Evolutionary conservation across 2,329 filamentous ascomycete species (phyloP).

Genomic region (Cercospora beticola): DNA sequence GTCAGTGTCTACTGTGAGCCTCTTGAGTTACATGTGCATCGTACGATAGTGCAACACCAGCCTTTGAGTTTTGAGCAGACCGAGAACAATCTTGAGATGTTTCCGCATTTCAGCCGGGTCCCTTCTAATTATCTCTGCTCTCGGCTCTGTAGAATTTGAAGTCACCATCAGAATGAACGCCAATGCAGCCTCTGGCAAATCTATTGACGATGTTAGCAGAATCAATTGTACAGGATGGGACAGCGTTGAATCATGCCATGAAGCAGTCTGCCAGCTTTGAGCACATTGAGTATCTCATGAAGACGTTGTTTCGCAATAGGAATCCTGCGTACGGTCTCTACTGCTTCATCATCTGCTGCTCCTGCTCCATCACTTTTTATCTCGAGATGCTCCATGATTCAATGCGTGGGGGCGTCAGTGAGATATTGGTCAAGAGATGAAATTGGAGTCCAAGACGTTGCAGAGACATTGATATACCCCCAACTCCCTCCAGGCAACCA

Average conservation of each 20-base stretch:
- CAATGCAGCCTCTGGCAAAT: neutral
- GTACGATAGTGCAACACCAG: neutral
- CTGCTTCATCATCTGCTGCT: neutral
- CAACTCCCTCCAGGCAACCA: too few species aligned
- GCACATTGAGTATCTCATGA: neutral
- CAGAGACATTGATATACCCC: too few species aligned
- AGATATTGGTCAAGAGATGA: too few species aligned
- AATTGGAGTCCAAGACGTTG: too few species aligned
- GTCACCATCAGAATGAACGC: neutral
- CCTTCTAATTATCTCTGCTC: neutral
- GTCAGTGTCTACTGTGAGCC: too few species aligned
- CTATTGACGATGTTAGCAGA: neutral
- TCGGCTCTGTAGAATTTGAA: neutral
- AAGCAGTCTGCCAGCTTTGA: neutral
- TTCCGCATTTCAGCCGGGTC: neutral
- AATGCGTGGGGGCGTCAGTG: too few species aligned
- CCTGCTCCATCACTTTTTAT: neutral
- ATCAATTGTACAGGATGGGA: rapidly evolving
- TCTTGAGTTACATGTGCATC: neutral
- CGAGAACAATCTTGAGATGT: neutral
- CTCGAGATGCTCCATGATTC: neutral
- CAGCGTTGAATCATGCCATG: neutral
- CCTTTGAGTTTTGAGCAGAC: neutral
- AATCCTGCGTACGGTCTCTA: neutral
- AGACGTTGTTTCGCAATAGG: neutral